Base-by-base conservation (phyloP, 1,139 yeast species). In the Hanseniaspora gamundiae region DNA sequence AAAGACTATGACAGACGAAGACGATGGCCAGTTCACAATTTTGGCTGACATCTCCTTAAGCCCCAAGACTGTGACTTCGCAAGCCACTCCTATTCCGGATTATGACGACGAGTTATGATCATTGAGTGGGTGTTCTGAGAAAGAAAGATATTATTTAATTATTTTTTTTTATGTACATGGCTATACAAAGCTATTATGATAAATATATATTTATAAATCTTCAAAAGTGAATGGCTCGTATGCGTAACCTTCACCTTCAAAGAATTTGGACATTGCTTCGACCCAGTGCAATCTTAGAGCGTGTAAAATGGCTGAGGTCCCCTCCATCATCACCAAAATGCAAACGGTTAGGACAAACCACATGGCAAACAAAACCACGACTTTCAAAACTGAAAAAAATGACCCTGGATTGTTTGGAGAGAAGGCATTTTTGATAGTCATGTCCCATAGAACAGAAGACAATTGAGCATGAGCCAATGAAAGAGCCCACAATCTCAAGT, bases 261-360 rank as follows among this genome's bases (percentile, higher is more conserved):
- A 82, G 62, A 76, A 82, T 65, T 82, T 82, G 48, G 87, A 79
- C 93, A 82, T 82, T 35, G 87, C 76, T 61, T 82, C 93, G 46
- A 82, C 93, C 93, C 93, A 82, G 60, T 82, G 93, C 59, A 82
- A 71, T 70, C 93, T 78, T 59, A 82, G 72, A 24, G 88, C 77
- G 61, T 82, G 93, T 60, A 82, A 71, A 93, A 82, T 82, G 38
- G 93, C 93, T 31, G 88, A 80, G 0, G 93, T 82, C 52, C 93
- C 93, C 64, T 82, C 93, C 93, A 82, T 82, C 44, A 78, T 65
- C 22, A 82, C 93, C 60, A 82, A 70, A 50, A 82, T 80, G 55
- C 76, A 74, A 27, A 80, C 82, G 0, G 91, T 80, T 52, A 82
- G 66, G 4, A 72, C 71, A 60, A 82, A 80, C 93, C 93, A 82